phyloP scores from a whole-genome alignment of 257 asterid genomes.

The Coffea eugenioides region DNA sequence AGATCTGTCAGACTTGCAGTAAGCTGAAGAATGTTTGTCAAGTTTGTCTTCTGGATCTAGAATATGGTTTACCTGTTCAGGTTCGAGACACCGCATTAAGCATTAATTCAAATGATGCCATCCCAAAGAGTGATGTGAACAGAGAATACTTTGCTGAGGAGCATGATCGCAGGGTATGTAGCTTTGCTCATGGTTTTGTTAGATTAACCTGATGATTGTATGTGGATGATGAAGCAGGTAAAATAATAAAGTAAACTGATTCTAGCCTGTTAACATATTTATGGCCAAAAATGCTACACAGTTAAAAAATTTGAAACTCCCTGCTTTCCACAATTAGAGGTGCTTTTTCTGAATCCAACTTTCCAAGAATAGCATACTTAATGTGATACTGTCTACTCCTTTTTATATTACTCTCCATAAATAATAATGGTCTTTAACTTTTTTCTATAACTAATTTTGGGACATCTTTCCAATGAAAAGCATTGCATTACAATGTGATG shows the following conservation, averaged over 20 bases:
- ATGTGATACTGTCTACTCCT: neutral
- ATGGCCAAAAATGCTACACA: neutral
- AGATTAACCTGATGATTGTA: neutral
- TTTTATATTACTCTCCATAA: neutral
- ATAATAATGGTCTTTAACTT: neutral
- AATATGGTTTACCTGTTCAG: conserved; percentile 96
- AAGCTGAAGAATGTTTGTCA: conserved; percentile 97
- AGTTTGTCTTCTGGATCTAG: conserved; percentile 97
- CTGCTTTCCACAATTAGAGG: neutral
- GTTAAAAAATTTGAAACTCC: neutral
- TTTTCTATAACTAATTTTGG: neutral
- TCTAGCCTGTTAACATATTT: neutral
- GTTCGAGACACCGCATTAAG: conserved; percentile 92
- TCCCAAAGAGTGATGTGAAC: conserved; percentile 97
- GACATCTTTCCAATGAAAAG: neutral
- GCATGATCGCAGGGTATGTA: conserved; percentile 88
- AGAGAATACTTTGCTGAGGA: conserved; percentile 97
- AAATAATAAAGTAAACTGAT: neutral
- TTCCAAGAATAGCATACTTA: neutral
- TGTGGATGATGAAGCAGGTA: neutral
- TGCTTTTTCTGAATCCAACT: neutral
- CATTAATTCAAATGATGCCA: conserved; percentile 84
- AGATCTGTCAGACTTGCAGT: conserved; percentile 98
- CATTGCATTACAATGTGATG: neutral
- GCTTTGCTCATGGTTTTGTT: neutral